phyloP scores from a whole-genome alignment of 345 rosid species.

The Salix purpurea region DNA sequence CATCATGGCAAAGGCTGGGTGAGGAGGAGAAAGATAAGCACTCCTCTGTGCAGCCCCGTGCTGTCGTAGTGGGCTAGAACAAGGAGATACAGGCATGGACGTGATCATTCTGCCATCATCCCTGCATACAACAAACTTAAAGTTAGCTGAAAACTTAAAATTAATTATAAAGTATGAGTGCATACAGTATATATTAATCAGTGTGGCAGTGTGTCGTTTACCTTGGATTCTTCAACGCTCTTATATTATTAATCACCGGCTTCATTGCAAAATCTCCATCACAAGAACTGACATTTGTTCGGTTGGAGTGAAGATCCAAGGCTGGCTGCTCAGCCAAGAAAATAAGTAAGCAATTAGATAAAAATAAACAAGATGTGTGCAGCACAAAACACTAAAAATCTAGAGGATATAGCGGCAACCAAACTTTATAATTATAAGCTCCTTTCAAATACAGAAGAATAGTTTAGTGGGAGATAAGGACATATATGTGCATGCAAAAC shows the following conservation, averaged over 20 bases:
- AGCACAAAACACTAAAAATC: background rate
- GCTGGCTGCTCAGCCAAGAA: conserved; percentile 51
- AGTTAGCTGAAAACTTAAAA: background rate
- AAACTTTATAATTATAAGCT: background rate
- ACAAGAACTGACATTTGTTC: conserved; percentile 30
- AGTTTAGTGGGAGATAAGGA: background rate
- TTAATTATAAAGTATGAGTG: background rate
- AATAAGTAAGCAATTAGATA: conserved; percentile 12
- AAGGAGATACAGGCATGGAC: conserved; percentile 86
- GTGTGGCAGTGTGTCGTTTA: conserved; percentile 13
- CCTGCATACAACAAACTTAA: conserved; percentile 35
- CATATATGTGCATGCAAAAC: background rate
- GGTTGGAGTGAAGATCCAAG: conserved; percentile 52
- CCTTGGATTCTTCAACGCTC: conserved; percentile 60
- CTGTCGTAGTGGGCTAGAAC: conserved; percentile 81
- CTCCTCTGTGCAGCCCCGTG: conserved; percentile 57
- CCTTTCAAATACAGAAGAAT: background rate
- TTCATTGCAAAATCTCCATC: conserved; percentile 50
- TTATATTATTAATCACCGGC: conserved; percentile 31
- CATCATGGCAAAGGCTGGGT: conserved; percentile 42
- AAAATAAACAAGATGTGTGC: background rate
- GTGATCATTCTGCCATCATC: conserved; percentile 64
- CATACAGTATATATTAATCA: background rate
- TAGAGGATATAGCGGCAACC: background rate
- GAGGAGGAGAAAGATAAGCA: conserved; percentile 79